A percentile compares a stretch with the other conserved stretches of the same genome.
Conservation (phyloP, 768 basidiomycete species). For the Melanogaster broomeanus region DNA sequence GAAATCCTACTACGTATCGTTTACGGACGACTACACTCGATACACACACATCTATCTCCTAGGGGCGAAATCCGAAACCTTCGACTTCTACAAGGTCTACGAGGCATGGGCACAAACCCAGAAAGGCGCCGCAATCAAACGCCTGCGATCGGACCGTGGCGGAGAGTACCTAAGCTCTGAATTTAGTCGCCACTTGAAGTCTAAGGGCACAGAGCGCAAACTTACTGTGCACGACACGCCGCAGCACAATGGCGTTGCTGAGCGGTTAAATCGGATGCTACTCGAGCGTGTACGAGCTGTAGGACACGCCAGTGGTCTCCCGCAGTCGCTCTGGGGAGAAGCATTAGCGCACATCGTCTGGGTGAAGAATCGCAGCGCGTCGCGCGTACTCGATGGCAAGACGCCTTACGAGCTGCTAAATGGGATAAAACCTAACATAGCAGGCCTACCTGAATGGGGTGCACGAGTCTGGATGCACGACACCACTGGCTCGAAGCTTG, state of each 20-base stretch:
- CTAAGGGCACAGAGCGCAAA: not conserved
- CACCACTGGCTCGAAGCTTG: too few relatives aligned
- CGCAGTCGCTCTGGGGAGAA: too few relatives aligned
- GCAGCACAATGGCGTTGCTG: too few relatives aligned
- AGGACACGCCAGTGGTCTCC: too few relatives aligned
- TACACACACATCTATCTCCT: too few relatives aligned
- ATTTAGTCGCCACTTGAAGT: not conserved
- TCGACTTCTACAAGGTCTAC: not conserved
- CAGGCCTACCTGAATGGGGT: conserved; percentile 22
- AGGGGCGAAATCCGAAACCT: too few relatives aligned
- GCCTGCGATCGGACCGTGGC: not conserved
- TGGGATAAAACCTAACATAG: conserved; percentile 9
- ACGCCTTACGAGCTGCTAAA: conserved; percentile 9
- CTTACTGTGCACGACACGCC: too few relatives aligned
- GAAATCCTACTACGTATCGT: conserved; percentile 22
- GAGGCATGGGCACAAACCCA: not conserved
- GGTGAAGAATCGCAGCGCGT: too few relatives aligned
- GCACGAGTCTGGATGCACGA: conserved; percentile 17
- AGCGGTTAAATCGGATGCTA: too few relatives aligned
- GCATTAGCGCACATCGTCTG: too few relatives aligned
- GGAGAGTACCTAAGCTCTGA: not conserved
- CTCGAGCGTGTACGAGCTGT: too few relatives aligned
- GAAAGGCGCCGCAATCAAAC: not conserved
- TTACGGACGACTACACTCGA: conserved; percentile 17
- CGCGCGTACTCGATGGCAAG: too few relatives aligned